Percentiles rank a stretch among this genome's conserved stretches.
These are phyloP conservation scores for Diaporthe longicolla DNA, from an alignment of 2,329 filamentous ascomycete species.

Conservation along the genomic window DNA sequence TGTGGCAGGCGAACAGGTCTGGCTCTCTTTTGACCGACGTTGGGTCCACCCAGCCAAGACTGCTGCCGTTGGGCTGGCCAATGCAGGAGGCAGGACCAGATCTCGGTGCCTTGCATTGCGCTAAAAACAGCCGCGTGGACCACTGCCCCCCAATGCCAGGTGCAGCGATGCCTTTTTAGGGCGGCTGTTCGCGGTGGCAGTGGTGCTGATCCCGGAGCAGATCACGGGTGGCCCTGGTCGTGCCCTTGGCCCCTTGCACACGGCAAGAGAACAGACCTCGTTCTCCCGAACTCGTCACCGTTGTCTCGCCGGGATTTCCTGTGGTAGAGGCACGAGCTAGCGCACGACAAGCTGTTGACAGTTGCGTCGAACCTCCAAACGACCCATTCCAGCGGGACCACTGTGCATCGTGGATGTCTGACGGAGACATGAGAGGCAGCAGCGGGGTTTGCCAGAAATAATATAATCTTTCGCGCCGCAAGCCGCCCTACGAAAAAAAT, in stretches of 20 bases:
- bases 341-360: constrained; percentile 24
- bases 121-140: constrained; percentile 36
- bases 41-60: constrained; percentile 17
- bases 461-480: neutral
- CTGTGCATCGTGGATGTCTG: neutral
- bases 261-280: constrained; percentile 34
- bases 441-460: neutral
- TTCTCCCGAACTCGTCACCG: constrained; percentile 29
- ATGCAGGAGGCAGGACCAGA: constrained; percentile 30
- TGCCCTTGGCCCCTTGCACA: neutral
- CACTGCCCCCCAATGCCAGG: neutral
- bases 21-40: neutral
- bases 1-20: constrained; percentile 2
- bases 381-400: constrained; percentile 11
- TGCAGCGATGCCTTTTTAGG: constrained; percentile 25
- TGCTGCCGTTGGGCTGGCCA: constrained; percentile 25
- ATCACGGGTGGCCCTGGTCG: constrained; percentile 32
- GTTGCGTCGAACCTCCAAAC: neutral
- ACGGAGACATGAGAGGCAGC: neutral
- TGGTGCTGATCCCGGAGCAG: constrained; percentile 29
- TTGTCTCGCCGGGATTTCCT: constrained; percentile 21
- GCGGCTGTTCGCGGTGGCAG: constrained; percentile 19
- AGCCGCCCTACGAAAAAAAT: constrained; percentile 15
- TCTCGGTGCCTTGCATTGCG: constrained; percentile 29
- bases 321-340: constrained; percentile 15